A percentile compares a stretch with the other conserved stretches of the same genome.
phyloP scores from a whole-genome alignment of 2,329 filamentous ascomycete species.

The Fusarium tjaetaba region DNA sequence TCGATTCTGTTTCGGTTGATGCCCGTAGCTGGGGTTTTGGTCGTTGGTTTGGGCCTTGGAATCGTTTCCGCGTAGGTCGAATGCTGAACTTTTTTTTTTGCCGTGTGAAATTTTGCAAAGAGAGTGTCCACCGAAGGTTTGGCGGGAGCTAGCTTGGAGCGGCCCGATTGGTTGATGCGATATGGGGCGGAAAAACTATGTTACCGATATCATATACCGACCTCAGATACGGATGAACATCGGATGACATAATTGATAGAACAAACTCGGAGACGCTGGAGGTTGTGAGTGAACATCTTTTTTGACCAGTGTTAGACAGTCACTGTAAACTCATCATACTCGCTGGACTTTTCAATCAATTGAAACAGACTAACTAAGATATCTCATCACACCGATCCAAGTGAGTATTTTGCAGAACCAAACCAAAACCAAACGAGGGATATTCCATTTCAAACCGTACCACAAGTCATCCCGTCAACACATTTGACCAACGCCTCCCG shows the following conservation, averaged over 20 bases:
- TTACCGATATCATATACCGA: background rate
- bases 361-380: slow-evolving; percentile 8
- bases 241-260: background rate
- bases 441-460: slow-evolving; percentile 10
- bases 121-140: slow-evolving; percentile 29
- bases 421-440: slow-evolving; percentile 36
- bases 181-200: slow-evolving; percentile 33
- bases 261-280: background rate
- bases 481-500: slow-evolving; percentile 37
- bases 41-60: slow-evolving; percentile 18
- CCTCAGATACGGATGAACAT: background rate
- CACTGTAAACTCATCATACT: background rate
- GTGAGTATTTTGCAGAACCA: background rate
- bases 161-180: slow-evolving; percentile 30
- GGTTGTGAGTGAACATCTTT: background rate
- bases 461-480: background rate
- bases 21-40: slow-evolving; percentile 8
- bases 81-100: slow-evolving; percentile 40
- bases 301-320: background rate
- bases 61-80: slow-evolving; percentile 28
- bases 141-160: slow-evolving; percentile 35
- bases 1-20: slow-evolving; percentile 1
- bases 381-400: background rate
- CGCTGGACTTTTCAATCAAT: slow-evolving; percentile 16
- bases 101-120: slow-evolving; percentile 46